phyloP scores from a whole-genome alignment of 2,329 filamentous ascomycete species.

The Venturia aucupariae region DNA sequence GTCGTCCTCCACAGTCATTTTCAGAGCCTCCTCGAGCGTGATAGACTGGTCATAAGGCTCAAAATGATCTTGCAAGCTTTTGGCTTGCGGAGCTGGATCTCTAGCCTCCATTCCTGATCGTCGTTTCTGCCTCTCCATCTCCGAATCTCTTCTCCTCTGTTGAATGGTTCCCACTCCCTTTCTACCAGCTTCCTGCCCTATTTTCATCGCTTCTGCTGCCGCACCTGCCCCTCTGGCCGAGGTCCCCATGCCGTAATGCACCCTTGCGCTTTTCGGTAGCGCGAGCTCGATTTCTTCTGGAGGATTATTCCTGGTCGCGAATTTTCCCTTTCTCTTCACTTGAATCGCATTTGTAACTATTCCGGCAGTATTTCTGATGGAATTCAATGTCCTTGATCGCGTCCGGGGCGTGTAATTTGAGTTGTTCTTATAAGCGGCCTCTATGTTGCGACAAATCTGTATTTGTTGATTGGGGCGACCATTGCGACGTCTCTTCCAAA shows the following conservation, averaged over 20 bases:
- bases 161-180: not conserved
- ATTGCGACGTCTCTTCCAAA: not conserved
- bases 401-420: not conserved
- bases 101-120: not conserved
- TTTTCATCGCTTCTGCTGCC: not conserved
- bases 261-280: not conserved
- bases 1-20: not conserved
- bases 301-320: not conserved
- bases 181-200: not conserved
- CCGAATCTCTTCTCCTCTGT: not conserved
- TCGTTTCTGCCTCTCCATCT: not conserved
- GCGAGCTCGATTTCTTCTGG: not conserved
- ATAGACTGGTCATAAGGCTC: not conserved
- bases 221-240: not conserved
- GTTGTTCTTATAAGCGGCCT: not conserved
- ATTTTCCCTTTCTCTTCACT: not conserved
- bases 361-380: not conserved
- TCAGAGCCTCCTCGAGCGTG: not conserved
- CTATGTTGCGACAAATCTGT: not conserved
- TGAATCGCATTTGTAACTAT: not conserved
- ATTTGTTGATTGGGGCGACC: not conserved
- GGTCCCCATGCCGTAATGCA: not conserved
- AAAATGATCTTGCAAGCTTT: not conserved
- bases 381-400: not conserved
- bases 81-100: not conserved